Evolutionary conservation across 495 filamentous ascomycete genomes (phyloP), one percentile per base, ranked within the genome.

Genomic region (Aspergillus sclerotioniger): DNA sequence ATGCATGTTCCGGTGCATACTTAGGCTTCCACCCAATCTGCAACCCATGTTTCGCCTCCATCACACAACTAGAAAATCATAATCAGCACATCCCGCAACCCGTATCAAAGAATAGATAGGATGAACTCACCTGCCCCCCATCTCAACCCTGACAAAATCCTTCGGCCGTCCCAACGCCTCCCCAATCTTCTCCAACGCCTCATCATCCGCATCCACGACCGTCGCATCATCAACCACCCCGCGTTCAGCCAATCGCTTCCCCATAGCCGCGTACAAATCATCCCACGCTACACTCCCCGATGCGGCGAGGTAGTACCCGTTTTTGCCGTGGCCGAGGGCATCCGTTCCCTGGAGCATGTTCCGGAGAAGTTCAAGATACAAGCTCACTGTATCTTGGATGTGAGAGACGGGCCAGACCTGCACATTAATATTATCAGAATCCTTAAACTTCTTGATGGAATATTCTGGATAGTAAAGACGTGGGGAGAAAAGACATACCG

Each of bases 331-430:
- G 1, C 66, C 67, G 1, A 69, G 67, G n/a, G n/a, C n/a, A 7
- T 78, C 63, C 13, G 63, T 54, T 0, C 68, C 74, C 2, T 51
- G 44, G 16, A 83, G 63, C n/a, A 82, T 80, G 16, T 58, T 66
- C 3, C 69, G 68, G 20, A 80, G 52, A 4, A 82, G 68, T 13
- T 73, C 62, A 12, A 79, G 48, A 51, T 81, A 82, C 2, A 81
- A 62, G 0, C 46, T 62, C 0, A 72, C 67, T 20, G 71, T 81
- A 52, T 82, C 80, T 0, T 35, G 10, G 28, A 82, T 57, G 56
- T 81, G 76, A 53, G 70, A 76, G 4, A 82, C 77, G 0, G 80
- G 79, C 79, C 79, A 81, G 6, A 62, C 65, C 78, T 80, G 37
- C 6, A 8, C 1, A 32, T 25, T 25, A 25, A 5, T 25, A 52